Percentiles rank a stretch among this genome's conserved stretches.
phyloP scores from a whole-genome alignment of 2,329 filamentous ascomycete genomes.

The Rugonectria rugulosa region DNA sequence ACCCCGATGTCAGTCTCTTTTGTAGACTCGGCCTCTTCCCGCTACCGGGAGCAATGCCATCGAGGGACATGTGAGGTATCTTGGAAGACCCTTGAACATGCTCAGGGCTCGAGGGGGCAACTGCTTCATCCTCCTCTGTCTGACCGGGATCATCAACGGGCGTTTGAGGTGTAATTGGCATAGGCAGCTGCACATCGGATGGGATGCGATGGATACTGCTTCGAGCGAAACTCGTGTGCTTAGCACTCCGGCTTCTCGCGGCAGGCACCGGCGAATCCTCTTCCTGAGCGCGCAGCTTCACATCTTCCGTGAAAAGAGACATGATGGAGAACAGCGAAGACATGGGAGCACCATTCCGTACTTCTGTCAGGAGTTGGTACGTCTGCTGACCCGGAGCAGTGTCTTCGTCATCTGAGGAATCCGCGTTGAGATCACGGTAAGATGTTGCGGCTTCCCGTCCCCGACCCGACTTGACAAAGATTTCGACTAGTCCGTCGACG shows the following conservation, averaged over 20 bases:
- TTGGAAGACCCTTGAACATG: conserved; percentile 47
- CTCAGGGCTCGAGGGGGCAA: conserved; percentile 18
- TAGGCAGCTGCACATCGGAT: conserved; percentile 40
- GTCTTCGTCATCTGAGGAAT: conserved; percentile 72
- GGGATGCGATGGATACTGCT: conserved; percentile 22
- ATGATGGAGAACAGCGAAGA: conserved; percentile 97
- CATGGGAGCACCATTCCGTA: conserved; percentile 98
- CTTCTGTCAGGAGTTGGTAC: conserved; percentile 95
- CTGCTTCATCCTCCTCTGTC: conserved; percentile 27
- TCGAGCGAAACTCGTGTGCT: conserved; percentile 39
- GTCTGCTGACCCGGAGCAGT: conserved; percentile 74
- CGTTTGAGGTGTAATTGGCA: conserved; percentile 51
- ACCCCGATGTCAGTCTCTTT: conserved; percentile 65
- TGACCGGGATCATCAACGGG: conserved; percentile 34
- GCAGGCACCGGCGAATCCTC: conserved; percentile 49
- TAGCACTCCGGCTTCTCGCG: conserved; percentile 38
- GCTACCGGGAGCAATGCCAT: conserved; percentile 49
- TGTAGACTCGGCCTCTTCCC: conserved; percentile 48
- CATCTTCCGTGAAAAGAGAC: conserved; percentile 94
- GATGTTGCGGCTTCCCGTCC: conserved; percentile 47
- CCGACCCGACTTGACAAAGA: conserved; percentile 91
- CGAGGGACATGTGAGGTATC: conserved; percentile 80
- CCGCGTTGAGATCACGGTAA: conserved; percentile 36
- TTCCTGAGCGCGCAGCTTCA: conserved; percentile 79
- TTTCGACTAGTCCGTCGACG: conserved; percentile 94